phyloP scores from a whole-genome alignment of 164 flowering plant genomes.

The Vitis amurensis region DNA sequence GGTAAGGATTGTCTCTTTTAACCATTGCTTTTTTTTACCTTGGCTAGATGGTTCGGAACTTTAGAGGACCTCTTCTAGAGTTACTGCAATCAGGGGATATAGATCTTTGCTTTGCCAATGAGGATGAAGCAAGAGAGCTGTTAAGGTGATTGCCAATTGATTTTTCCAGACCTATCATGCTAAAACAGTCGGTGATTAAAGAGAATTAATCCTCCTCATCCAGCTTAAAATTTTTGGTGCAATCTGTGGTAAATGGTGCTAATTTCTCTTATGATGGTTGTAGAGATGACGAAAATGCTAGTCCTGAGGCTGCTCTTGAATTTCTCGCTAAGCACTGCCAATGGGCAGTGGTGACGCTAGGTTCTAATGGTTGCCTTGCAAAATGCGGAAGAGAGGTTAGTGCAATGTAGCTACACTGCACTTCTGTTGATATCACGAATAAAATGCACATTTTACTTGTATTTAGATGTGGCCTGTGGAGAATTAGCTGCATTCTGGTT shows the following conservation, averaged over 20 bases:
- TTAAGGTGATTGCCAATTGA: slow-evolving; percentile 49
- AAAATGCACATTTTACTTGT: too few relatives aligned
- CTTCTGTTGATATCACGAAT: too few relatives aligned
- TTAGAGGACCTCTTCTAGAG: slow-evolving; percentile 56
- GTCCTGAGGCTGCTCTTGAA: slow-evolving; percentile 72
- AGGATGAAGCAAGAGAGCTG: slow-evolving; percentile 91
- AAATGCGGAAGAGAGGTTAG: slow-evolving; percentile 85
- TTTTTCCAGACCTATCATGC: not conserved
- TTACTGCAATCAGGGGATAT: slow-evolving; percentile 76
- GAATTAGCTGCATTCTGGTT: too few relatives aligned
- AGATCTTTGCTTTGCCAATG: slow-evolving; percentile 97
- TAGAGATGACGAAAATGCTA: slow-evolving; percentile 56
- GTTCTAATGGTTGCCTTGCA: slow-evolving; percentile 80
- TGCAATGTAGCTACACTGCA: not conserved
- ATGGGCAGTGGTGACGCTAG: slow-evolving; percentile 94
- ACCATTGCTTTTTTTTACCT: slow-evolving; percentile 1
- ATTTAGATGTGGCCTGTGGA: too few relatives aligned
- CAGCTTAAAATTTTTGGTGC: not conserved
- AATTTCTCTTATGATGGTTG: slow-evolving; percentile 7
- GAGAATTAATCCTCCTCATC: too few relatives aligned
- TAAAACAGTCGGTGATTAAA: not conserved
- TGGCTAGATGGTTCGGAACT: slow-evolving; percentile 88
- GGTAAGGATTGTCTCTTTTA: too few relatives aligned
- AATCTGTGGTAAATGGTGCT: not conserved
- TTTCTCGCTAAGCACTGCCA: slow-evolving; percentile 66